Conservation (phyloP, 768 basidiomycete species). For the Podaxis sp. region DNA sequence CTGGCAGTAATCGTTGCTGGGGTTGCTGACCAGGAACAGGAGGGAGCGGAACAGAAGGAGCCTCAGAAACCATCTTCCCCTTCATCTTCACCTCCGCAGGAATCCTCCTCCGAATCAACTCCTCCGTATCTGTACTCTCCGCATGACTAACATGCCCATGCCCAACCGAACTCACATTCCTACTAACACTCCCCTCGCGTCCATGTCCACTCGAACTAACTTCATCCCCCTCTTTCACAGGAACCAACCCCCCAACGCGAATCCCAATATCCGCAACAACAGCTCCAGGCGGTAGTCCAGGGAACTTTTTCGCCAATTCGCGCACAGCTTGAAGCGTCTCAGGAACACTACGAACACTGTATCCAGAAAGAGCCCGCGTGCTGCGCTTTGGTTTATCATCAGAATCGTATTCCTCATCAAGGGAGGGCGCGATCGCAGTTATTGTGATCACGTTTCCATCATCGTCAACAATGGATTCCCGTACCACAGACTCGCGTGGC, state of each 20-base stretch:
- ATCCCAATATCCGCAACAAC: slow-evolving; percentile 12
- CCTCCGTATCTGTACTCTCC: slow-evolving; percentile 20
- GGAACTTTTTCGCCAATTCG: slow-evolving; percentile 55
- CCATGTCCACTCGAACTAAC: background rate
- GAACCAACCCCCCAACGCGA: slow-evolving; percentile 1
- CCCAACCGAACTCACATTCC: slow-evolving; percentile 17
- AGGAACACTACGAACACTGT: slow-evolving; percentile 33
- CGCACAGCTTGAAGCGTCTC: slow-evolving; percentile 47
- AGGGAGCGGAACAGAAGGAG: background rate
- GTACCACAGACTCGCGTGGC: background rate
- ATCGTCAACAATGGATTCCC: slow-evolving; percentile 4
- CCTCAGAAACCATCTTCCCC: background rate
- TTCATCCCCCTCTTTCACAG: slow-evolving; percentile 2
- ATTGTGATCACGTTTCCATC: slow-evolving; percentile 11
- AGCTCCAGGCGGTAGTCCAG: slow-evolving; percentile 30
- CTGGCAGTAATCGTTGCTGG: background rate
- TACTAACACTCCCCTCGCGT: background rate
- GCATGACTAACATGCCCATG: slow-evolving; percentile 16
- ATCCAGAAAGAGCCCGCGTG: slow-evolving; percentile 21
- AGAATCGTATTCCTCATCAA: background rate
- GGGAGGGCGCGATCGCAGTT: slow-evolving; percentile 4
- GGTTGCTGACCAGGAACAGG: background rate
- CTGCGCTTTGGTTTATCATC: background rate
- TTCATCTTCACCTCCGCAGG: slow-evolving; percentile 17
- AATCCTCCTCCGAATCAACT: slow-evolving; percentile 18